These are phyloP conservation scores for Scutellaria galericulata DNA, from an alignment of 257 asterid species.

Conservation along the genomic window DNA sequence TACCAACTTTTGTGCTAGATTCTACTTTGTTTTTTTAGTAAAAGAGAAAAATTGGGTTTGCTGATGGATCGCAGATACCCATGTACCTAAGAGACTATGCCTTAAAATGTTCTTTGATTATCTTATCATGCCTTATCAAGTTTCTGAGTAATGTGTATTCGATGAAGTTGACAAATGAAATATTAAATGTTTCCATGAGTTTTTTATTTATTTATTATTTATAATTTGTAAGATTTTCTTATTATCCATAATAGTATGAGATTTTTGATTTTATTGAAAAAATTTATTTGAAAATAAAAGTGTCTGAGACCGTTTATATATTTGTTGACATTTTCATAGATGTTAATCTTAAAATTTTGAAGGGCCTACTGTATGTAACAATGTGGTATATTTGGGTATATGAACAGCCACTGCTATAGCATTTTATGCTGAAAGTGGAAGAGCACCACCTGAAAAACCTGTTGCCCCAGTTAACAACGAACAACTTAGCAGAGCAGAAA, in stretches of 20 bases:
- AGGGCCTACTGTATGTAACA: slow-evolving; percentile 31
- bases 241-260: slow-evolving; percentile 1
- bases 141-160: slow-evolving; percentile 3
- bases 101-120: not conserved
- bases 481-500: slow-evolving; percentile 78
- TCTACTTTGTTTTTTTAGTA: slow-evolving; percentile 4
- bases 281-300: slow-evolving; percentile 9
- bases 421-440: slow-evolving; percentile 59
- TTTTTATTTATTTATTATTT: not conserved
- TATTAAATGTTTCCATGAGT: not conserved
- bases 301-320: slow-evolving; percentile 6
- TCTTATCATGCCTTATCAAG: slow-evolving; percentile 18
- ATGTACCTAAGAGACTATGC: not conserved
- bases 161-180: slow-evolving; percentile 23
- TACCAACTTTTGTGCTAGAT: not conserved
- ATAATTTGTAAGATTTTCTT: not conserved
- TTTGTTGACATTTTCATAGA: slow-evolving; percentile 18
- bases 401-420: slow-evolving; percentile 79
- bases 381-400: slow-evolving; percentile 23
- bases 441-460: slow-evolving; percentile 51
- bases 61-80: slow-evolving; percentile 16
- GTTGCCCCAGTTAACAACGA: slow-evolving; percentile 58
- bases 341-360: slow-evolving; percentile 25
- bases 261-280: slow-evolving; percentile 17
- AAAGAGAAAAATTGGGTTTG: slow-evolving; percentile 5